Base-by-base conservation (phyloP, 345 rosid genomes). In the Salix viminalis region DNA sequence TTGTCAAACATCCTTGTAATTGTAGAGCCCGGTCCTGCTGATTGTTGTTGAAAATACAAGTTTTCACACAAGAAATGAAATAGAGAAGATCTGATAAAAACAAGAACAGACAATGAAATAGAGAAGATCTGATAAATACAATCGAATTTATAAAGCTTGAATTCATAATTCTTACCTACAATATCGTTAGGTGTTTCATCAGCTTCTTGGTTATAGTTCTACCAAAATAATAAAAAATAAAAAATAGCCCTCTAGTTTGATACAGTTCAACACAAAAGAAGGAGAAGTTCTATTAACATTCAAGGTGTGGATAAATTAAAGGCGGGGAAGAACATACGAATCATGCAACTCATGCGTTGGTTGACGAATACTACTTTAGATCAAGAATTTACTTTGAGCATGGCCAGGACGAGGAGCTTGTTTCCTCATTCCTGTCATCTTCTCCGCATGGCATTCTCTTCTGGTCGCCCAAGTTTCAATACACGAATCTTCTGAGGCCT, bases 371-470 rank as follows among this genome's bases (percentile, higher is more conserved):
- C 60, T 21, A 54, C 23, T 54, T 21, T 2, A 54, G 60, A 41
- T 41, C 12, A 41, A 2, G 44, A 41, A 2, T 41, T 41, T 41
- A 12, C 44, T 41, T 41, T 41, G 44, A 2, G 2, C 2, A 41
- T 41, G 12, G 46, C 46, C 46, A 42, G 46, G 46, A 42, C 4
- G 46, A 42, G 46, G 46, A 42, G 46, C 46, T 42, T 42, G 44
- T 11, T 42, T 42, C 44, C 44, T 28, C 61, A 48, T 48, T 15
- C 28, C 73, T 70, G 62, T 37, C n/a, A 7, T 28, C 18, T 21
- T 30, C 73, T 46, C 34, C 24, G 72, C 19, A 69, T 8, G 34
- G 72, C 72, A 69, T 44, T 34, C 50, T 69, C 72, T 69, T 18
- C 50, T 69, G 39, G 28, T 5, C 44, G 48, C 21, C n/a, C n/a